Evolutionary conservation across 1,284 basidiomycete genomes (phyloP), one percentile per base, ranked within the genome.

Genomic region (Sporisorium sorghi): DNA sequence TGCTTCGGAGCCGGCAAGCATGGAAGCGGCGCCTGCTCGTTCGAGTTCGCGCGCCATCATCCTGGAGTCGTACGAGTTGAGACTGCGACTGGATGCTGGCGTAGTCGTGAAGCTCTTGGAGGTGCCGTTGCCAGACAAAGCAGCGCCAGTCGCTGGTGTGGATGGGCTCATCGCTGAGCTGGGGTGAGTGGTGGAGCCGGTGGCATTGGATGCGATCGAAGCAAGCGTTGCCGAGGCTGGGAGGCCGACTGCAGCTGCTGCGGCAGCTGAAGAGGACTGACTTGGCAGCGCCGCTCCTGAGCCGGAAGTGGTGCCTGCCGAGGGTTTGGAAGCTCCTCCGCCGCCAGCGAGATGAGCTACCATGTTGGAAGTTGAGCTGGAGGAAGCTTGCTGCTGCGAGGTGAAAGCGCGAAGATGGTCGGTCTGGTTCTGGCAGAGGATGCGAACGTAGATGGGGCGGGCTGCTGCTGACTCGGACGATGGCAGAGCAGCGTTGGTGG

Each of bases 351-450:
- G 60, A 42, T 73, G 70, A 2, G 62, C 59, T 9, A 63, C 67
- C 33, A 49, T 32, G 32, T 63, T 73, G 32, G 64, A 57, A 23
- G 60, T 43, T n/a, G 67, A 56, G 37, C 11, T 57, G 7, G 44
- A 17, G 15, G 60, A 35, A 5, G 52, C 54, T 42, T 53, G 49
- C 46, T 53, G 49, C 46, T 62, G 63, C 23, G 66, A 17, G 33
- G 28, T 48, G 47, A 69, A 67, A 14, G 60, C 68, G 35, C 63
- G 61, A 17, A 81, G 66, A 56, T 81, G 79, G 24, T 81, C 78
- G 30, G 58, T 74, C 48, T 73, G 59, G 39, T 81, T 81, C 43
- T 81, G 74, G 23, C 66, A 77, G n/a, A 81, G 65, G 39, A 78
- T 71, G 46, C 70, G 58, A 8, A 78, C 77, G 50, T 72, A 78